These are phyloP conservation scores for Colletotrichum eleusines DNA, from an alignment of 2,329 filamentous ascomycete genomes.

Conservation along the genomic window DNA sequence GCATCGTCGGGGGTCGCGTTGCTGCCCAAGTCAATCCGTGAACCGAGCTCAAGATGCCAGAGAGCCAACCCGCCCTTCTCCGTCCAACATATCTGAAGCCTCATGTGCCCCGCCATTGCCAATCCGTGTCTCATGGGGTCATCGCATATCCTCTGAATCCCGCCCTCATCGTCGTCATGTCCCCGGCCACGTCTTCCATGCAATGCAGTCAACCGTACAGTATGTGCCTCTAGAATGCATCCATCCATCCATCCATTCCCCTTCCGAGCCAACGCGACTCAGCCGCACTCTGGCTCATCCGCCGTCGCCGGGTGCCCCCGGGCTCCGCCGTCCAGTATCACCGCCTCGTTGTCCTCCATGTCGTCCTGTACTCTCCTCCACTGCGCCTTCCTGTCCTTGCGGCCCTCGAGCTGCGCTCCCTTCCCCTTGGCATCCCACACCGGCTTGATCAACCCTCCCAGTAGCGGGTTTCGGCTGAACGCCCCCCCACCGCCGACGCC, in stretches of 20 bases:
- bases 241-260: neutral
- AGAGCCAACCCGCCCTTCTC: neutral
- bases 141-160: neutral
- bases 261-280: constrained; percentile 5
- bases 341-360: constrained; percentile 67
- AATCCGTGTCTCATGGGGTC: constrained; percentile 8
- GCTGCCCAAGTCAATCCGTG: constrained; percentile 8
- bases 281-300: constrained; percentile 58
- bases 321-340: constrained; percentile 69
- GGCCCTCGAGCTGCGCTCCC: constrained; percentile 56
- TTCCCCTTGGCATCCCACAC: constrained; percentile 68
- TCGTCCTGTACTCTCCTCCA: constrained; percentile 75
- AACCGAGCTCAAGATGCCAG: neutral
- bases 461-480: constrained; percentile 77
- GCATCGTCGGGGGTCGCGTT: neutral
- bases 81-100: neutral
- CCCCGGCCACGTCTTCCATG: neutral
- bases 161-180: neutral
- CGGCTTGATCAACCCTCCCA: constrained; percentile 74
- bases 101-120: neutral
- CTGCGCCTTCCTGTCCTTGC: constrained; percentile 57
- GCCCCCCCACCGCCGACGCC: constrained; percentile 64
- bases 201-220: neutral
- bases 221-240: neutral
- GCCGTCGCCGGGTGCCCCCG: constrained; percentile 54